phyloP scores from a whole-genome alignment of 2,329 filamentous ascomycete genomes.

The Coniella lustricola region DNA sequence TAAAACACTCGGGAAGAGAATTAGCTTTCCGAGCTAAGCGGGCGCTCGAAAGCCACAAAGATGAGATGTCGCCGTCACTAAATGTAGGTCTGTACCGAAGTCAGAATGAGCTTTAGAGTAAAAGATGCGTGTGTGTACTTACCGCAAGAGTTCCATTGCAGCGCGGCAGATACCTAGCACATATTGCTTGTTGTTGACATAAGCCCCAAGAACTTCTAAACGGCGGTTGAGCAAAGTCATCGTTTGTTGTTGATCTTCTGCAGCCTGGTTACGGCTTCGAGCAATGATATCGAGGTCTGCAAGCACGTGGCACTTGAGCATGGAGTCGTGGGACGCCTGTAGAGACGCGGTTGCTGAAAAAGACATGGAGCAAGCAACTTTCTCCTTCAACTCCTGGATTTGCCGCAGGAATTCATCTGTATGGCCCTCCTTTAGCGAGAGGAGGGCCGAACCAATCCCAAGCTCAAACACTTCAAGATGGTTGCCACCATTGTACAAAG shows the following conservation, averaged over 20 bases:
- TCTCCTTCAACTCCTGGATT: slow-evolving; percentile 60
- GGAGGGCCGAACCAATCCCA: slow-evolving; percentile 62
- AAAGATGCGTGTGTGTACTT: slow-evolving; percentile 26
- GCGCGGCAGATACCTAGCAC: slow-evolving; percentile 79
- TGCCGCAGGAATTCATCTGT: slow-evolving; percentile 45
- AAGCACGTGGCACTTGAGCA: slow-evolving; percentile 80
- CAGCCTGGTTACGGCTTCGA: slow-evolving; percentile 35
- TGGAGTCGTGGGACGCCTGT: slow-evolving; percentile 73
- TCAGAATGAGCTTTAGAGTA: slow-evolving; percentile 21
- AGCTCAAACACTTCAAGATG: slow-evolving; percentile 69
- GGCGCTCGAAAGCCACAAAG: slow-evolving; percentile 78
- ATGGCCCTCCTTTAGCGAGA: slow-evolving; percentile 49
- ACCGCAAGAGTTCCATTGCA: slow-evolving; percentile 73
- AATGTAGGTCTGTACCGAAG: slow-evolving; percentile 46
- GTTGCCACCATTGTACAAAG: slow-evolving; percentile 43
- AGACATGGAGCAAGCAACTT: slow-evolving; percentile 68
- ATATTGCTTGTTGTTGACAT: slow-evolving; percentile 89
- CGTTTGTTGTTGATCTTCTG: slow-evolving; percentile 31
- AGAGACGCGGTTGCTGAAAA: slow-evolving; percentile 72
- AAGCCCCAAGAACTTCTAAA: slow-evolving; percentile 84
- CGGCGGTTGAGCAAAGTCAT: slow-evolving; percentile 61
- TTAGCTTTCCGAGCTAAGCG: slow-evolving; percentile 80
- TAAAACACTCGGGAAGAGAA: slow-evolving; percentile 81
- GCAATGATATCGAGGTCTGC: slow-evolving; percentile 79
- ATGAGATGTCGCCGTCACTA: slow-evolving; percentile 66